phyloP scores from a whole-genome alignment of 169 alveolate genomes.

The Babesia bovis region DNA sequence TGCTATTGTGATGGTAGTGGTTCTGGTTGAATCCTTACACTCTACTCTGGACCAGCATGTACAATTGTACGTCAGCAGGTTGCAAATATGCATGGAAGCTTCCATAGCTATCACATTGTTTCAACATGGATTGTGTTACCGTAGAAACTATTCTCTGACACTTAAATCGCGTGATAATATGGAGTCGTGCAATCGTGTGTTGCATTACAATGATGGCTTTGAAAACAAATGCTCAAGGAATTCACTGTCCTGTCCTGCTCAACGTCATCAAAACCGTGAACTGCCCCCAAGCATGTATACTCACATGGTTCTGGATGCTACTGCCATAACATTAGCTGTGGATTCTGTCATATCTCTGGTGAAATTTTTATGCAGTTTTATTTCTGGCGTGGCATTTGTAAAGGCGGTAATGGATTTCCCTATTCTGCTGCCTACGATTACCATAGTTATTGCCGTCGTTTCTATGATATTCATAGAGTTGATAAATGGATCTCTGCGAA shows the following conservation, averaged over 20 bases:
- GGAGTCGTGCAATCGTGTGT: not conserved
- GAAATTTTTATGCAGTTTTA: conserved; percentile 7
- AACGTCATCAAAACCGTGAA: conserved; percentile 27
- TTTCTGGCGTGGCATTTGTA: conserved; percentile 23
- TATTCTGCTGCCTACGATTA: conserved; percentile 3
- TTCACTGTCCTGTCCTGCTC: conserved; percentile 43
- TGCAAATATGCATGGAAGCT: conserved; percentile 2
- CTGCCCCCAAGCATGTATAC: conserved; percentile 32
- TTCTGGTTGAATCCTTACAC: not conserved
- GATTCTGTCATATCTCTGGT: not conserved
- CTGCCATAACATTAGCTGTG: not conserved
- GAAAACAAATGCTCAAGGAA: conserved; percentile 1
- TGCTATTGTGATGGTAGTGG: not conserved
- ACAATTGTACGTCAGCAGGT: conserved; percentile 8
- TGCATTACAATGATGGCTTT: not conserved
- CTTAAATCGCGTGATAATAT: not conserved
- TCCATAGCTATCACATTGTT: conserved; percentile 15
- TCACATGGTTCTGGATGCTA: conserved; percentile 10
- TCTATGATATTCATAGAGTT: conserved; percentile 10
- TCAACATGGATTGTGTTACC: conserved; percentile 22
- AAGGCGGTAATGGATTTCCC: conserved; percentile 9
- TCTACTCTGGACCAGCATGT: conserved; percentile 10
- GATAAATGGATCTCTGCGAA: not conserved
- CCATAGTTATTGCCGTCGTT: conserved; percentile 6
- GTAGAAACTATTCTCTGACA: not conserved